Evolutionary conservation across 2,329 filamentous ascomycete species (phyloP).

Genomic region (Decorospora gaudefroyi): DNA sequence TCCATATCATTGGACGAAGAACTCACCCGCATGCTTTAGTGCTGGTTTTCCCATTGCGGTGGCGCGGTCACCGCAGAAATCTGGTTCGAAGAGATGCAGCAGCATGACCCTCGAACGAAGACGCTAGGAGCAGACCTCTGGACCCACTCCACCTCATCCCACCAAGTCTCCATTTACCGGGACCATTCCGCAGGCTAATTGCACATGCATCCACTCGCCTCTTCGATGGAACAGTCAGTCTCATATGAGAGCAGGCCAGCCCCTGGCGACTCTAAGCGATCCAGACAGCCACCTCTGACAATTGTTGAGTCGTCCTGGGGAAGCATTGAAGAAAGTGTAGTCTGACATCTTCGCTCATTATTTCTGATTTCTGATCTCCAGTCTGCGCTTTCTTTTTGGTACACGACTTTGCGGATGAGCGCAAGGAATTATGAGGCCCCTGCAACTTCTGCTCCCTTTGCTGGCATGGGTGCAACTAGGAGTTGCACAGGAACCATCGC

Average conservation of each 20-base stretch:
- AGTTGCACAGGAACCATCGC: constrained; percentile 19
- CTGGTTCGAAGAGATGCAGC: constrained; percentile 5
- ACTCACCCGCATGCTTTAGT: too few relatives aligned
- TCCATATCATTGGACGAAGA: too few relatives aligned
- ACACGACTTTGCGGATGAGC: constrained; percentile 2
- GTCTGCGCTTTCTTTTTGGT: constrained; percentile 1
- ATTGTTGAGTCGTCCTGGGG: constrained; percentile 2
- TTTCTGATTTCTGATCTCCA: neutral
- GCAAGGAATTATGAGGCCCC: constrained; percentile 20
- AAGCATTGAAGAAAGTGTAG: neutral
- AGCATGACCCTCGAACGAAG: constrained; percentile 8
- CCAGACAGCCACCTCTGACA: constrained; percentile 3
- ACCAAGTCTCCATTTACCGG: constrained; percentile 9
- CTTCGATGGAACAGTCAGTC: constrained; percentile 4
- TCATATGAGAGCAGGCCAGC: constrained; percentile 6
- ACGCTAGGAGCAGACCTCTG: constrained; percentile 6
- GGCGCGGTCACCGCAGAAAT: constrained; percentile 2
- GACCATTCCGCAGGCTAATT: constrained; percentile 5
- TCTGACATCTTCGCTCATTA: constrained; percentile 3
- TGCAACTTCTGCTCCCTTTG: constrained; percentile 23
- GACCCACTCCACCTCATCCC: constrained; percentile 6
- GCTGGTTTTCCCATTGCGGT: constrained; percentile 6
- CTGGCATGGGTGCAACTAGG: constrained; percentile 21
- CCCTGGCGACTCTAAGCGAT: constrained; percentile 6
- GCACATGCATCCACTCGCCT: constrained; percentile 8